Evolutionary conservation across 2,329 filamentous ascomycete species (phyloP).

Genomic region (Fusarium nygamai): DNA sequence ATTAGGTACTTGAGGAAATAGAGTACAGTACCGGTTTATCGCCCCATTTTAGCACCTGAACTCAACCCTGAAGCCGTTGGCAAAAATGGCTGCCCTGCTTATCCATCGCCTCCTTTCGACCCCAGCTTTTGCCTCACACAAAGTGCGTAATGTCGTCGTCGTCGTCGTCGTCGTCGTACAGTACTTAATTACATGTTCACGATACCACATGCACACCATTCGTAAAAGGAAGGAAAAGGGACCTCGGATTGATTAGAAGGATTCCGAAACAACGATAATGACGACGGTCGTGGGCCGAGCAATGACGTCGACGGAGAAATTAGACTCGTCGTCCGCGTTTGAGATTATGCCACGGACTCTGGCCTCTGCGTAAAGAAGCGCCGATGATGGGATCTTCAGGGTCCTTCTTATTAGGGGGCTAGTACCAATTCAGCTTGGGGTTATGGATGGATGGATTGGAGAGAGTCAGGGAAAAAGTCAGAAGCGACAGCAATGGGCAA

Average conservation of each 20-base stretch:
- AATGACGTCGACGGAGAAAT: constrained; percentile 41
- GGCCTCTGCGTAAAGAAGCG: constrained; percentile 17
- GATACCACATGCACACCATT: background rate
- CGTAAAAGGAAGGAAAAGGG: constrained; percentile 5
- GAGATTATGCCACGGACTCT: constrained; percentile 23
- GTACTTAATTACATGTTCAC: background rate
- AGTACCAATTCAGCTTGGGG: constrained; percentile 21
- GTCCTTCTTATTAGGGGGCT: constrained; percentile 37
- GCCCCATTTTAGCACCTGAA: constrained; percentile 20
- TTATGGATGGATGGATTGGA: background rate
- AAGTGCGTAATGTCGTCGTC: background rate
- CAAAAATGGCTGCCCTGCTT: constrained; percentile 15
- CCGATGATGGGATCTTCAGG: constrained; percentile 41
- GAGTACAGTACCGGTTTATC: background rate
- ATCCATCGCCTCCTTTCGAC: background rate
- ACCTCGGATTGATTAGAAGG: constrained; percentile 25
- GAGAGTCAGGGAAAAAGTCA: background rate
- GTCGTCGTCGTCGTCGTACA: background rate
- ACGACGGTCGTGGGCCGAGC: constrained; percentile 16
- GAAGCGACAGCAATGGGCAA: background rate
- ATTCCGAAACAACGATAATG: constrained; percentile 29
- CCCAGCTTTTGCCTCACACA: constrained; percentile 11
- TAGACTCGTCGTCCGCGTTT: constrained; percentile 24
- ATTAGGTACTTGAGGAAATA: background rate
- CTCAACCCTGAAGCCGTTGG: constrained; percentile 2